A percentile compares a stretch with the other conserved stretches of the same genome.
Conservation (phyloP, 1,284 basidiomycete species). For the Tilletia walkeri region DNA sequence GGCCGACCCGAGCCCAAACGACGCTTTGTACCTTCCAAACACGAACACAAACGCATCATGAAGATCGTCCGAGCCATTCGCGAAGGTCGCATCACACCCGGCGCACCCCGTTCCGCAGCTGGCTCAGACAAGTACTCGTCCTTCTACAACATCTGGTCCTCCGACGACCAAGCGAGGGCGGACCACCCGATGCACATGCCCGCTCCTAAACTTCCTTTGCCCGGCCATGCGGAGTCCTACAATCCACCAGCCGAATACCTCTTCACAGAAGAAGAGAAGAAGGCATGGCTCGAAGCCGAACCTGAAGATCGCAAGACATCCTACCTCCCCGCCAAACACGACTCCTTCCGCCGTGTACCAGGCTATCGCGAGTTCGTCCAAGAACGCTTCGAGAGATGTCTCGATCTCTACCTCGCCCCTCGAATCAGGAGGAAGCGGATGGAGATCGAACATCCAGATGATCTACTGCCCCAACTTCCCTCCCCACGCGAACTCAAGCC, state of each 20-base stretch:
- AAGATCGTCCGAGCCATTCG: slow-evolving; percentile 99
- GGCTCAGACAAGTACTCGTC: slow-evolving; percentile 66
- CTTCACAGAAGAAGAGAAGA: slow-evolving; percentile 79
- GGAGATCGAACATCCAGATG: slow-evolving; percentile 65
- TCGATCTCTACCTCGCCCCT: slow-evolving; percentile 95
- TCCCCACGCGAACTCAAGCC: slow-evolving; percentile 86
- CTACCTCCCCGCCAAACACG: slow-evolving; percentile 84
- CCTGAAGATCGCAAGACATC: slow-evolving; percentile 87
- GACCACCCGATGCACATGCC: slow-evolving; percentile 72
- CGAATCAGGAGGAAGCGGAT: slow-evolving; percentile 63
- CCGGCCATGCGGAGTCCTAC: slow-evolving; percentile 91
- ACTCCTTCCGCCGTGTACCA: slow-evolving; percentile 81
- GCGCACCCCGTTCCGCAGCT: slow-evolving; percentile 64
- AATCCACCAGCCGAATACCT: slow-evolving; percentile 98
- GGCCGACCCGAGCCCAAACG: slow-evolving; percentile 92
- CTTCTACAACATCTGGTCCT: slow-evolving; percentile 87
- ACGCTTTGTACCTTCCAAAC: slow-evolving; percentile 95
- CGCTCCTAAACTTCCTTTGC: slow-evolving; percentile 85
- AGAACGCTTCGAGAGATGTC: slow-evolving; percentile 87
- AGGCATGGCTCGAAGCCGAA: slow-evolving; percentile 80
- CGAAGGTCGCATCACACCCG: slow-evolving; percentile 85
- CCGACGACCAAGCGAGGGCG: slow-evolving; percentile 55
- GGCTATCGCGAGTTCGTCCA: slow-evolving; percentile 89
- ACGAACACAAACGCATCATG: slow-evolving; percentile 99
- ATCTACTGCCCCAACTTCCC: slow-evolving; percentile 91